Evolutionary conservation across 2,329 filamentous ascomycete species (phyloP), one percentile per base, ranked within the genome.

Genomic region (Aspergillus ibericus): DNA sequence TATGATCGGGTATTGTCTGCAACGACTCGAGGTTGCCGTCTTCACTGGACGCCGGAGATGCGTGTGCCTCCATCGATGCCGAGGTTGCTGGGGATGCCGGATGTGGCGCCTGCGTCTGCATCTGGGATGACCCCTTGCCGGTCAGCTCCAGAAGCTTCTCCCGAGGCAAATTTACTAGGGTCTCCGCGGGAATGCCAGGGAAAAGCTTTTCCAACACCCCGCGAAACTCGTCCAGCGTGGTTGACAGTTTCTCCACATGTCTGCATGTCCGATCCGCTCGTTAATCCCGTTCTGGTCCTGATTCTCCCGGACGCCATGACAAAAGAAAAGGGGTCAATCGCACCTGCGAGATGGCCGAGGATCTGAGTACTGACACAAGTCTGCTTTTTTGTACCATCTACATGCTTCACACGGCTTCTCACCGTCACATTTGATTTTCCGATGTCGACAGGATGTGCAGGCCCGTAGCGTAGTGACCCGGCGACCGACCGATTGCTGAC

Each of bases 341-440:
- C 85, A 89, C 88, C 91, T 92, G 74, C 89, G 84, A 8, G 90
- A 93, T 0, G 90, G 90, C 15, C 89, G 83, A 63, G 92, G 90
- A 76, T 93, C 92, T 65, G 91, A 88, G 73, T 93, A 93, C 68
- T 88, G 87, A 71, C 91, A 93, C 55, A 86, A 82, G 72, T 92
- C 90, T 4, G 89, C 88, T 62, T 90, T 89, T 57, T 91, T 86
- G 71, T 91, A 93, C 73, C 90, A 92, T 58, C 90, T 83, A 72
- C 91, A 95, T 71, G 92, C 90, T 36, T 90, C 89, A 70, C 91
- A 95, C 10, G 91, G 91, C 69, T 91, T 88, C 64, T 88, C 85
- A 55, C 91, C 91, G 77, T 93, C 90, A 70, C 91, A 95, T 63
- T 91, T 88, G 56, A 93, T 93, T 75, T 93, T 95, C 61, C 90